A percentile compares a stretch with the other conserved stretches of the same genome.
Conservation (phyloP, 2,329 filamentous ascomycete species). For the Ophiostoma ips region DNA sequence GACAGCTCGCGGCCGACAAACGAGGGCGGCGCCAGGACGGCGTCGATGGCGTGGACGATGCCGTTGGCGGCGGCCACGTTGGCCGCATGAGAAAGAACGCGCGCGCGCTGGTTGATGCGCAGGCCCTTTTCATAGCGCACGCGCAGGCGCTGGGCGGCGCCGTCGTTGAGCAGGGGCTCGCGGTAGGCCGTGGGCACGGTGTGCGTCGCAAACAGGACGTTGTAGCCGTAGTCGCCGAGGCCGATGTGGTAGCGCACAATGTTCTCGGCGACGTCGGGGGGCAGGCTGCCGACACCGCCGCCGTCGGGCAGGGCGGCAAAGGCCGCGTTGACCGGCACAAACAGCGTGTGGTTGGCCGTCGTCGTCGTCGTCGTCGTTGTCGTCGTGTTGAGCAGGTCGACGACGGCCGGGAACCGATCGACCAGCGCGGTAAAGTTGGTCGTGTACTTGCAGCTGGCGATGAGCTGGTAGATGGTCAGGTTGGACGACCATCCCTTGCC, state of each 20-base stretch:
- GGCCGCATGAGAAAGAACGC: constrained; percentile 49
- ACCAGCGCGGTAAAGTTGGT: constrained; percentile 65
- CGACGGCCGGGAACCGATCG: constrained; percentile 55
- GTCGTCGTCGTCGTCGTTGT: constrained; percentile 33
- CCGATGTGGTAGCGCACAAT: constrained; percentile 65
- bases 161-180: constrained; percentile 44
- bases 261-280: constrained; percentile 54
- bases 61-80: constrained; percentile 70
- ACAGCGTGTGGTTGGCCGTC: constrained; percentile 57
- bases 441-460: constrained; percentile 62
- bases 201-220: constrained; percentile 51
- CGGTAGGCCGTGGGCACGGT: constrained; percentile 60
- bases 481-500: constrained; percentile 33
- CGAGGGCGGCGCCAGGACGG: constrained; percentile 64
- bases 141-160: constrained; percentile 57
- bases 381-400: constrained; percentile 51
- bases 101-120: constrained; percentile 63
- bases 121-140: constrained; percentile 50
- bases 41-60: constrained; percentile 64
- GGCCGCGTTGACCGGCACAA: constrained; percentile 64
- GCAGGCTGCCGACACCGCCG: constrained; percentile 22
- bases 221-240: constrained; percentile 50
- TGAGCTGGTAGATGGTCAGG: constrained; percentile 66
- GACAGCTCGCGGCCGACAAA: constrained; percentile 36
- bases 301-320: constrained; percentile 42